Evolutionary conservation across 176 grass and related monocot genomes (phyloP).

Genomic region (Raddia distichophylla): DNA sequence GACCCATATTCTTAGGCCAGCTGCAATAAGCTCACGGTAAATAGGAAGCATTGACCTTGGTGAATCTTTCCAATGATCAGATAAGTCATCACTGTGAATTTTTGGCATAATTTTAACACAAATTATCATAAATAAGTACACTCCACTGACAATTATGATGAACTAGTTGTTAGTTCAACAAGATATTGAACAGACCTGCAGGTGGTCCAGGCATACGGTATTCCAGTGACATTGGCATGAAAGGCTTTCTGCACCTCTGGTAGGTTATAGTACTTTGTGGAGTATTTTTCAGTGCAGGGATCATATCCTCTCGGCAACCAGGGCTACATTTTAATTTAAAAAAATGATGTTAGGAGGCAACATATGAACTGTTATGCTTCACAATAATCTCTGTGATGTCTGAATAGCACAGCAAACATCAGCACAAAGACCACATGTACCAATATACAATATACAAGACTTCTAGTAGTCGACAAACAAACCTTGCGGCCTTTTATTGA

Average conservation of each 20-base stretch:
- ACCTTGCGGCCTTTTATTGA: conserved; percentile 45
- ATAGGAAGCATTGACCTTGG: conserved; percentile 80
- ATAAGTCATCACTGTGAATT: conserved; percentile 51
- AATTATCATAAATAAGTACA: not conserved
- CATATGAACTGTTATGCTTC: not conserved
- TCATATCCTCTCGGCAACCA: conserved; percentile 92
- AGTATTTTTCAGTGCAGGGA: conserved; percentile 84
- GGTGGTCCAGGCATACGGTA: conserved; percentile 61
- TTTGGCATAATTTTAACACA: conserved; percentile 5
- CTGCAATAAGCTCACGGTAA: conserved; percentile 74
- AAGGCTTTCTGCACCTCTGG: conserved; percentile 88
- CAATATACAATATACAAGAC: not conserved
- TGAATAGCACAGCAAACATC: not conserved
- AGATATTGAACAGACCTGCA: conserved; percentile 70
- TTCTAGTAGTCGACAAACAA: not conserved
- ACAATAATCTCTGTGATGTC: not conserved
- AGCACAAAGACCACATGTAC: not conserved
- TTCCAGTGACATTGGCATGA: conserved; percentile 74
- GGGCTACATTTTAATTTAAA: conserved; percentile 51
- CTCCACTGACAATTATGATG: not conserved
- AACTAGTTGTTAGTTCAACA: conserved; percentile 23
- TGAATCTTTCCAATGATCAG: conserved; percentile 64
- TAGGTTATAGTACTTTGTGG: conserved; percentile 74
- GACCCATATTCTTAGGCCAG: conserved; percentile 73
- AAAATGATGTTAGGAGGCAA: conserved; percentile 9